These are phyloP conservation scores for Erigeron canadensis DNA, from an alignment of 129 eudicot genomes.

Conservation along the genomic window DNA sequence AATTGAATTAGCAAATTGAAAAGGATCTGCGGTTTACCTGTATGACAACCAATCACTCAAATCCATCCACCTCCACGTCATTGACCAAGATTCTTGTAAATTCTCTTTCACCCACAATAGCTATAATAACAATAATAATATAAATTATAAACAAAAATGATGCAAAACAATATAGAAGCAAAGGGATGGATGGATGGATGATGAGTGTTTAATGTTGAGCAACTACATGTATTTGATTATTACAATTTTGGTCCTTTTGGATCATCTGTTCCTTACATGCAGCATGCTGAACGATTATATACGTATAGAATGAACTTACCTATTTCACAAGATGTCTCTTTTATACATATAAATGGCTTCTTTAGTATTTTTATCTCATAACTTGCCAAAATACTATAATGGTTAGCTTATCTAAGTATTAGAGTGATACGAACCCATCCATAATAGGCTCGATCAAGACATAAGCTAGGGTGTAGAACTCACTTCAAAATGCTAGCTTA, in stretches of 20 bases:
- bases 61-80: conserved; percentile 99
- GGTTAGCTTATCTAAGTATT: too few species aligned
- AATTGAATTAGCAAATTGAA: background rate
- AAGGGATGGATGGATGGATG: background rate
- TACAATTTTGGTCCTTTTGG: background rate
- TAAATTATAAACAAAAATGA: background rate
- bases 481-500: too few species aligned
- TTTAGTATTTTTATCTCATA: background rate
- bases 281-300: background rate
- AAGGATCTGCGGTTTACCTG: conserved; percentile 46
- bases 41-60: conserved; percentile 97
- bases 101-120: conserved; percentile 99
- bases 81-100: conserved; percentile 94
- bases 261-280: conserved; percentile 1
- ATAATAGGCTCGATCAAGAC: too few species aligned
- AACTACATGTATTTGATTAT: background rate
- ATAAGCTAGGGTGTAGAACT: too few species aligned
- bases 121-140: conserved; percentile 37
- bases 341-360: background rate
- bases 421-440: too few species aligned
- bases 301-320: background rate
- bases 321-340: background rate
- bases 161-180: background rate
- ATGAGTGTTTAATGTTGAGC: too few species aligned
- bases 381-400: background rate